Conservation (phyloP, 164 flowering plant genomes). For the Pachysandra terminalis region DNA sequence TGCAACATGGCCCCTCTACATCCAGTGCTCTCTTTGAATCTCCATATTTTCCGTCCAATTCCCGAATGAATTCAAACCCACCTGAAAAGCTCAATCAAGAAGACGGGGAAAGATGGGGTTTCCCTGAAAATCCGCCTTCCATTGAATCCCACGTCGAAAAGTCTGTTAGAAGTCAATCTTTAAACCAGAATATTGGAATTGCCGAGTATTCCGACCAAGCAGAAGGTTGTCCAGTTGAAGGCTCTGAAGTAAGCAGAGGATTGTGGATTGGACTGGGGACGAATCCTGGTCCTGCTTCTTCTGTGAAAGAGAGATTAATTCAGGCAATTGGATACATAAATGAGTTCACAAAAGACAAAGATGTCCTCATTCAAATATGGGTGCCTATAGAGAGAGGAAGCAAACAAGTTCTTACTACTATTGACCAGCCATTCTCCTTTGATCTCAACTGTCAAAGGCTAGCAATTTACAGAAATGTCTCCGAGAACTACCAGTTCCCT, state of each 20-base stretch:
- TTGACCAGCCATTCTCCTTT: conserved; percentile 52
- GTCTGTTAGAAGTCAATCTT: conserved; percentile 13
- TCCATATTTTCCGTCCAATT: conserved; percentile 32
- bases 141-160: conserved; percentile 18
- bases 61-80: conserved; percentile 13
- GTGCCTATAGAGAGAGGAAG: conserved; percentile 60
- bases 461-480: conserved; percentile 55
- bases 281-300: conserved; percentile 27
- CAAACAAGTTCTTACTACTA: conserved; percentile 51
- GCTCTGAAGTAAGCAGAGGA: conserved; percentile 36
- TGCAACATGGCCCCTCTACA: conserved; percentile 36
- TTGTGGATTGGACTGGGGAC: conserved; percentile 58
- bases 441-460: conserved; percentile 43
- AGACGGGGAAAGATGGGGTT: conserved; percentile 24
- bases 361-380: conserved; percentile 82
- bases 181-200: conserved; percentile 11
- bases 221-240: conserved; percentile 22
- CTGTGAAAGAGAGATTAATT: conserved; percentile 60
- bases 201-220: conserved; percentile 15
- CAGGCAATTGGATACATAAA: conserved; percentile 47
- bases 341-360: conserved; percentile 38
- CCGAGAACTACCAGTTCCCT: conserved; percentile 56
- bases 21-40: conserved; percentile 38
- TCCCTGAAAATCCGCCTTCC: conserved; percentile 21
- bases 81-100: conserved; percentile 25